Conservation (phyloP, 2,329 filamentous ascomycete genomes). For the Fusarium denticulatum region DNA sequence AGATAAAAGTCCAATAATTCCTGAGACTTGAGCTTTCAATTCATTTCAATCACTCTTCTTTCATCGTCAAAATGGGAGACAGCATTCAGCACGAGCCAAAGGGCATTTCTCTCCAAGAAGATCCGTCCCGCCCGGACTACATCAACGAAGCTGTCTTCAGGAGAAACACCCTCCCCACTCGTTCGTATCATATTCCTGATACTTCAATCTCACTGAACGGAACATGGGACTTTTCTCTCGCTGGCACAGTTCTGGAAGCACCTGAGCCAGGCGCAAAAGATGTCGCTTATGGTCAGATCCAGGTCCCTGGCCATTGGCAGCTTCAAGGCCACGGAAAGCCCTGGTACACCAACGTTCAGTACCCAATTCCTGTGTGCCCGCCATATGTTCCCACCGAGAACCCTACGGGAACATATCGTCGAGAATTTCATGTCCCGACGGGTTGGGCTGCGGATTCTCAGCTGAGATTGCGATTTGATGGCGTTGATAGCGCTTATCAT, state of each 20-base stretch:
- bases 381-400: slow-evolving; percentile 71
- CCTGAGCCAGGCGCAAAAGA: slow-evolving; percentile 58
- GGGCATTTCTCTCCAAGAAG: slow-evolving; percentile 49
- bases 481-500: slow-evolving; percentile 77
- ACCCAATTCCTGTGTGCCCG: slow-evolving; percentile 72
- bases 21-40: not conserved
- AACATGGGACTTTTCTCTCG: slow-evolving; percentile 65
- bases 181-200: slow-evolving; percentile 63
- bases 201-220: slow-evolving; percentile 63
- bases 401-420: slow-evolving; percentile 70
- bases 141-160: slow-evolving; percentile 62
- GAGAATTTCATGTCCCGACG: slow-evolving; percentile 62
- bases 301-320: slow-evolving; percentile 76
- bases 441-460: slow-evolving; percentile 60
- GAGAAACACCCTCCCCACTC: slow-evolving; percentile 62
- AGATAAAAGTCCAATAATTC: slow-evolving; percentile 25
- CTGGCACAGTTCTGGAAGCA: slow-evolving; percentile 56
- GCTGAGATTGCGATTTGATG: slow-evolving; percentile 73
- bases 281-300: slow-evolving; percentile 57
- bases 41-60: not conserved
- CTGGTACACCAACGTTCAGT: slow-evolving; percentile 75
- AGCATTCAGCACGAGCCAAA: slow-evolving; percentile 11
- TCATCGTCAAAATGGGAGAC: slow-evolving; percentile 32
- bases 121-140: slow-evolving; percentile 56
- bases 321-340: slow-evolving; percentile 73